phyloP scores from a whole-genome alignment of 2,329 filamentous ascomycete species.

The Nemania diffusa region DNA sequence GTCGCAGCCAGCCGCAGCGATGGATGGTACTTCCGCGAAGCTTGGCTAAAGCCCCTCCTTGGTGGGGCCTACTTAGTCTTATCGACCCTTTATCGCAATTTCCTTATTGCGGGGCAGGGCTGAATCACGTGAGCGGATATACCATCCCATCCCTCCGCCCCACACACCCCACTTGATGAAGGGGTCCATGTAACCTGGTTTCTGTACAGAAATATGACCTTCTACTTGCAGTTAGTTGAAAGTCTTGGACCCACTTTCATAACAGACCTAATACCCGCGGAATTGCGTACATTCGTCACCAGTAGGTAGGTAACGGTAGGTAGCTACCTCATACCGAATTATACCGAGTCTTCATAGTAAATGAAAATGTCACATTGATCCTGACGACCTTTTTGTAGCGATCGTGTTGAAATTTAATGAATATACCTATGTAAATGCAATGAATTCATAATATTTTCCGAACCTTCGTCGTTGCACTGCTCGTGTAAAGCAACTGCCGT shows the following conservation, averaged over 20 bases:
- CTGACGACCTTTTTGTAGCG: no score
- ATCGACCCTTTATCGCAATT: conserved; percentile 18
- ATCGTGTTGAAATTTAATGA: conserved; percentile 4
- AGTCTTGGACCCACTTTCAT: neutral
- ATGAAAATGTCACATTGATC: no score
- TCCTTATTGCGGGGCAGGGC: conserved; percentile 27
- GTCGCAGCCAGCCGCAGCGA: neutral
- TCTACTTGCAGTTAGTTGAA: conserved; percentile 27
- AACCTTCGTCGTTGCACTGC: neutral
- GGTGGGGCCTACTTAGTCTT: neutral
- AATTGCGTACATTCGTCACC: neutral
- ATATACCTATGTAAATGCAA: conserved; percentile 18
- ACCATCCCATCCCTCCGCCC: conserved; percentile 3
- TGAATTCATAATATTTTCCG: conserved; percentile 5
- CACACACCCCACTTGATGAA: neutral
- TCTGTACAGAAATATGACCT: conserved; percentile 19
- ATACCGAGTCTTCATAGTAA: neutral
- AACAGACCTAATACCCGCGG: neutral
- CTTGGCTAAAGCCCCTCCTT: neutral
- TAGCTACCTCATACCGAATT: no score
- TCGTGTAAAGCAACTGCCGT: neutral
- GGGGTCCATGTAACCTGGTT: neutral
- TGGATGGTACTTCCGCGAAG: conserved; percentile 8
- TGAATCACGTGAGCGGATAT: conserved; percentile 37
- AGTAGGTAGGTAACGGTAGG: neutral